These are phyloP conservation scores for Naegleria lovaniensis DNA, from an alignment of 208 protist species.

Conservation along the genomic window DNA sequence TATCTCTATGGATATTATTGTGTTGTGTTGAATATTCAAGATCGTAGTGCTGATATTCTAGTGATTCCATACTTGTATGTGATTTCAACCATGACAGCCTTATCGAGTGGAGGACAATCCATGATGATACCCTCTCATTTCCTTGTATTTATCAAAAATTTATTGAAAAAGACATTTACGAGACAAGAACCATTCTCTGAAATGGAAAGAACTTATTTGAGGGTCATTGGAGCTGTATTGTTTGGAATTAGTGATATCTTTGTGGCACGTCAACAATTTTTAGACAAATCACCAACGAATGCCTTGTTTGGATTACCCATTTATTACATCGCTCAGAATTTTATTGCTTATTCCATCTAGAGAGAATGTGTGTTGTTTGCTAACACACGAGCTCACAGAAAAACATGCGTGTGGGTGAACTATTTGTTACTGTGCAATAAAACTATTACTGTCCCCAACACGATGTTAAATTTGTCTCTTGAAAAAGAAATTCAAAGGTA, in stretches of 20 bases:
- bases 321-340: constrained; percentile 8
- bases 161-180: background rate
- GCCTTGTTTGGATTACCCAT: background rate
- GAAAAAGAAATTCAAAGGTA: no score
- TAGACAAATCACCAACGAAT: background rate
- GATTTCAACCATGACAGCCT: background rate
- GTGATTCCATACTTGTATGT: background rate
- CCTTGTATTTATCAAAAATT: background rate
- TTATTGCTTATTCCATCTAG: constrained; percentile 1
- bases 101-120: background rate
- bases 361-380: background rate
- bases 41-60: background rate
- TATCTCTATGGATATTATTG: background rate
- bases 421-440: no score
- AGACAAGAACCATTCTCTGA: background rate
- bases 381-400: no score
- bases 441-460: no score
- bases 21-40: background rate
- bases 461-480: no score
- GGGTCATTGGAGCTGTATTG: background rate
- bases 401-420: no score
- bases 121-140: background rate
- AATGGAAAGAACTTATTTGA: background rate
- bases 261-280: constrained; percentile 3
- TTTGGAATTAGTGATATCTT: background rate